Conservation (phyloP, 495 filamentous ascomycete species). For the Aspergillus sparsus region DNA sequence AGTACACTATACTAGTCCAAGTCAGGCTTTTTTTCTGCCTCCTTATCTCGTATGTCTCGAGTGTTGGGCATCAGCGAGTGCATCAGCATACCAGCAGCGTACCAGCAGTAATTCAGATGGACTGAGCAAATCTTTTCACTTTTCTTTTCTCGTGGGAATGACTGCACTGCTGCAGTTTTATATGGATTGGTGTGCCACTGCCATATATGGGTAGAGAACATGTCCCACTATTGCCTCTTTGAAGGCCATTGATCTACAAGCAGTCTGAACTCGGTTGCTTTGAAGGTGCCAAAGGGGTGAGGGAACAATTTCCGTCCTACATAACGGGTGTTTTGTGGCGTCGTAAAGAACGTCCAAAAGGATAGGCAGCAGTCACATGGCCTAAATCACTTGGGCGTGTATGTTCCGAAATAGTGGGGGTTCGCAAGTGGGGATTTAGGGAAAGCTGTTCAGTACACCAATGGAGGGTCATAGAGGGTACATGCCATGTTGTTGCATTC, state of each 20-base stretch:
- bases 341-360: neutral
- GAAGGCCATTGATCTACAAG: conserved; percentile 1
- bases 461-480: neutral
- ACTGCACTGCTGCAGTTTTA: neutral
- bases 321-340: neutral
- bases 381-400: neutral
- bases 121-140: neutral
- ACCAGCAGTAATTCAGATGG: conserved; percentile 14
- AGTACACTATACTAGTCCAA: conserved; percentile 29
- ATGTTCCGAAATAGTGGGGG: neutral
- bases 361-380: neutral
- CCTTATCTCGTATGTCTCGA: conserved; percentile 24
- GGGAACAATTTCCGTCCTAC: neutral
- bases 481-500: neutral
- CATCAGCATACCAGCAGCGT: conserved; percentile 54
- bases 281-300: conserved; percentile 21
- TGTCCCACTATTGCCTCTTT: conserved; percentile 8
- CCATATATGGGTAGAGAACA: conserved; percentile 3
- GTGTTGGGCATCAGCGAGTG: conserved; percentile 60
- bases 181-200: neutral
- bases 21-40: conserved; percentile 25
- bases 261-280: neutral
- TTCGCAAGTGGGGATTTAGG: neutral
- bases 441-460: neutral
- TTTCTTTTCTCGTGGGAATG: neutral